Percentiles rank a stretch among this genome's conserved stretches.
Evolutionary conservation across 805 yeast genomes (phyloP).

Genomic region (Ogataea kodamae): DNA sequence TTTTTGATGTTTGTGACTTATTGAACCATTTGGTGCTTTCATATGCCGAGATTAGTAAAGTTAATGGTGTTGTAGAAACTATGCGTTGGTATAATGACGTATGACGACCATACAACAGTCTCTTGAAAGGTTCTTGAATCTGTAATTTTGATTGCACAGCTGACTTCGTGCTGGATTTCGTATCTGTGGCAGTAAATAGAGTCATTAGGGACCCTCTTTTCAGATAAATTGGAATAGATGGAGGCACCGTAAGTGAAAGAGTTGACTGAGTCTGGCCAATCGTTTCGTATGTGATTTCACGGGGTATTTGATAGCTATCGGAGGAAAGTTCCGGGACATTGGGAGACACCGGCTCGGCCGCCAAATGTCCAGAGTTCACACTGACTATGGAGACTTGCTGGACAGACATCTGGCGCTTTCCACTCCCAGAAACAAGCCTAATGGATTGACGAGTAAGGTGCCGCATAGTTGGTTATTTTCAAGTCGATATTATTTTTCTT

Average conservation of each 20-base stretch:
- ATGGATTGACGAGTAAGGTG: neutral
- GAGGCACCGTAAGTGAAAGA: slow-evolving; percentile 49
- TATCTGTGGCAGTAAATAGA: slow-evolving; percentile 32
- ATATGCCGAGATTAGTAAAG: slow-evolving; percentile 41
- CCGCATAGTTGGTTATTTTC: slow-evolving; percentile 8
- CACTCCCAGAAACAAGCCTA: neutral
- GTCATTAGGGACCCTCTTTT: slow-evolving; percentile 49
- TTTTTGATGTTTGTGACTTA: slow-evolving; percentile 25
- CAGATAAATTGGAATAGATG: slow-evolving; percentile 53
- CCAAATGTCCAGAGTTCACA: slow-evolving; percentile 1
- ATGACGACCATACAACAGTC: slow-evolving; percentile 43
- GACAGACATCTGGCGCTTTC: slow-evolving; percentile 14
- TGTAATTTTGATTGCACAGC: slow-evolving; percentile 30
- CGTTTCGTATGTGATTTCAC: slow-evolving; percentile 36
- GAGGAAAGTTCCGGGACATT: slow-evolving; percentile 14
- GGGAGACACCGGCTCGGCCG: slow-evolving; percentile 7
- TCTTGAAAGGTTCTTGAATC: slow-evolving; percentile 37
- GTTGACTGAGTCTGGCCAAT: slow-evolving; percentile 49
- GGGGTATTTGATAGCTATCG: slow-evolving; percentile 3
- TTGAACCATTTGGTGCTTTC: slow-evolving; percentile 13
- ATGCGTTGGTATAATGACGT: slow-evolving; percentile 45
- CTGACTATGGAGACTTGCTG: slow-evolving; percentile 17
- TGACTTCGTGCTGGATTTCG: slow-evolving; percentile 11
- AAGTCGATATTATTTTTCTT: slow-evolving; percentile 3
- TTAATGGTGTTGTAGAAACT: slow-evolving; percentile 45